These are phyloP conservation scores for Comarum palustre DNA, from an alignment of 306 rosid genomes.

Conservation along the genomic window DNA sequence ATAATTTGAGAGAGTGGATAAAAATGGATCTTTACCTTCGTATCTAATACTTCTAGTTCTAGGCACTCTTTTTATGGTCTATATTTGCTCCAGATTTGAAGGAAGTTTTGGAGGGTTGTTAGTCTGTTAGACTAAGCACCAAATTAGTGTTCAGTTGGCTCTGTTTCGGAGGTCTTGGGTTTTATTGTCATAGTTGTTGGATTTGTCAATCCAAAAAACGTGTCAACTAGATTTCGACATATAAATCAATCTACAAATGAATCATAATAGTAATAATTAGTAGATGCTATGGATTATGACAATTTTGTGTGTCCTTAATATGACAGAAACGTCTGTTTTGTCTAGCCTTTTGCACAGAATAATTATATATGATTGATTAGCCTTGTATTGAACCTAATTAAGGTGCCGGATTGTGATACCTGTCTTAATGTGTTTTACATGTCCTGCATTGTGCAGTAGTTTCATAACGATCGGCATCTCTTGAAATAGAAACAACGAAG, in stretches of 20 bases:
- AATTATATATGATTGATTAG: background rate
- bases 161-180: background rate
- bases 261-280: background rate
- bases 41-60: conserved; percentile 6
- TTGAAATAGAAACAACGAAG: background rate
- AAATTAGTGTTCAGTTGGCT: conserved; percentile 9
- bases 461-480: background rate
- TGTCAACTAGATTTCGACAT: conserved; percentile 4
- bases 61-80: conserved; percentile 2
- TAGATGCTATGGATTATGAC: background rate
- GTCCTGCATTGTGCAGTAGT: background rate
- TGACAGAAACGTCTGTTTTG: background rate
- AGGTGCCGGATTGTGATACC: too few relatives aligned
- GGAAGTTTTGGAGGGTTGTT: conserved; percentile 9
- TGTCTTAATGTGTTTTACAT: background rate
- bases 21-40: conserved; percentile 5
- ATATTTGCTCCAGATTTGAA: conserved; percentile 11
- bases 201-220: conserved; percentile 6
- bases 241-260: background rate
- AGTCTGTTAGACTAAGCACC: conserved; percentile 5
- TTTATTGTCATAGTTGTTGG: background rate
- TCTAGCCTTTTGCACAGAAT: too few relatives aligned
- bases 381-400: background rate
- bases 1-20: background rate
- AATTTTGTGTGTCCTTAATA: background rate